Base-by-base conservation (phyloP, 1,284 basidiomycete genomes). In the Rhodofomes roseus region DNA sequence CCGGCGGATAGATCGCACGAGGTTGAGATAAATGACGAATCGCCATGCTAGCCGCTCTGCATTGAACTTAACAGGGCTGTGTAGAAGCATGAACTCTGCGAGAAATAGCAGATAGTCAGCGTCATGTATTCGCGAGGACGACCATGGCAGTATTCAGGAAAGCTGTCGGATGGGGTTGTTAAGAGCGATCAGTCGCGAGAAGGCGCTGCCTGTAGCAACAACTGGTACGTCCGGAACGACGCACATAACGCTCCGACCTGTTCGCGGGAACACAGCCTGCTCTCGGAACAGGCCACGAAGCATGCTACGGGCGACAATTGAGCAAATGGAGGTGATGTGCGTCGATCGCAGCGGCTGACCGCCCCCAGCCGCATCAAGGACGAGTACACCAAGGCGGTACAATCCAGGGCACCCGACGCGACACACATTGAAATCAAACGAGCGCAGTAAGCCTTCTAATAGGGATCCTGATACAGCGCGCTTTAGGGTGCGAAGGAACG, bases 11-110 rank as follows among this genome's bases (percentile, higher is more conserved):
- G 90, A 93, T 68, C 86, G 84, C 61, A 92, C 87, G 64, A 93
- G 80, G 73, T 93, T 93, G 62, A 93, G 81, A 74, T 92, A 92
- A 67, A 93, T 89, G 65, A 93, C 90, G 54, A 89, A 82, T 57
- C 91, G 84, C 90, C 90, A 93, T 37, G 90, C 89, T 60, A 89
- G 83, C 63, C 90, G 81, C 69, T 93, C 90, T 27, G 85, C 83
- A 61, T 83, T 83, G 71, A 92, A 92, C 27, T 86, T 82, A 40
- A 82, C 84, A 6, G 87, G 87, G 1, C 85, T 81, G 69, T 92
- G 89, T 68, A 90, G 73, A 14, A 92, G 78, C 71, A 92, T 90
- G 69, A 93, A 93, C 75, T 93, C 90, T 92, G 75, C 31, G 43
- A 36, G 25, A 31, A 18, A 34, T 2, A 20, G 31, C n/a, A 8